phyloP scores from a whole-genome alignment of 352 stramenopile genomes.

The Phytophthora cryptogea region DNA sequence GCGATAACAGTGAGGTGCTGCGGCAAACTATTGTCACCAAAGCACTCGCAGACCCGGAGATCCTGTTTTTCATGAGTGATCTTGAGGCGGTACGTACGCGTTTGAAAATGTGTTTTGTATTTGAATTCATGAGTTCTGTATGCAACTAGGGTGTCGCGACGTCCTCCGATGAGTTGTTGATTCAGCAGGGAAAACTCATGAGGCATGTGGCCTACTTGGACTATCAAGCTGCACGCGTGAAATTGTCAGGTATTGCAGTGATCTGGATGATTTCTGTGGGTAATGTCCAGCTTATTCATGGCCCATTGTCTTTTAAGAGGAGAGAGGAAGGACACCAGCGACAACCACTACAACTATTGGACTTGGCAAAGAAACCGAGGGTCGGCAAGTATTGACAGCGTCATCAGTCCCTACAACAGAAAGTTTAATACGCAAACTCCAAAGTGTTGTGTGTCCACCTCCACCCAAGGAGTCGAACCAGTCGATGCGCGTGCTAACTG shows the following conservation, averaged over 20 bases:
- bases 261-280: background rate
- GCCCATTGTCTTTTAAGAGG: conserved; percentile 6
- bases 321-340: conserved; percentile 1
- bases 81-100: conserved; percentile 48
- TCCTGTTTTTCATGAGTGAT: conserved; percentile 82
- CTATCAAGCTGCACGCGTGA: conserved; percentile 38
- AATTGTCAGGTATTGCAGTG: conserved; percentile 19
- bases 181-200: conserved; percentile 53
- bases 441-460: conserved; percentile 32
- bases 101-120: background rate
- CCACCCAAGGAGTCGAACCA: conserved; percentile 13
- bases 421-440: conserved; percentile 38
- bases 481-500: conserved; percentile 19
- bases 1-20: conserved; percentile 43
- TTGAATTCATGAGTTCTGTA: background rate
- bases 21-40: conserved; percentile 51
- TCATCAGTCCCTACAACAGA: conserved; percentile 20
- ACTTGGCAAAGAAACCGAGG: background rate
- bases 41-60: conserved; percentile 65
- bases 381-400: background rate
- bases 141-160: conserved; percentile 46
- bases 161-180: conserved; percentile 49
- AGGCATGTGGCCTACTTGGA: conserved; percentile 49
- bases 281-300: background rate
- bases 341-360: background rate